These are phyloP conservation scores for Lachnellula hyalina DNA, from an alignment of 2,329 filamentous ascomycete genomes.

Conservation along the genomic window DNA sequence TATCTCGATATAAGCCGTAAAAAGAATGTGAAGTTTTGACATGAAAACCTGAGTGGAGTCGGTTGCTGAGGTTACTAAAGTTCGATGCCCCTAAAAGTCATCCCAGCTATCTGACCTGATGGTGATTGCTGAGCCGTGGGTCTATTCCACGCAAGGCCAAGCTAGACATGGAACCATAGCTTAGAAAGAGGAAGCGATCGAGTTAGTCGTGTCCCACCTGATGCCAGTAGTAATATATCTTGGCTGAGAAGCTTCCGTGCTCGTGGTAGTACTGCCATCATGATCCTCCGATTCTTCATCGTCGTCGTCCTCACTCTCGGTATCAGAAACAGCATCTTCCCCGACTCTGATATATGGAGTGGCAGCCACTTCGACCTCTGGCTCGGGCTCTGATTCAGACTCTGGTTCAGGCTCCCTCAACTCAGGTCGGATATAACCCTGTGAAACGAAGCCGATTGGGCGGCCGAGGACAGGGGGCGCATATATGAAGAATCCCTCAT, in stretches of 20 bases:
- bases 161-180: too few species aligned
- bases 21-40: too few species aligned
- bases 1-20: too few species aligned
- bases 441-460: slow-evolving; percentile 9
- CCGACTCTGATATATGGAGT: neutral
- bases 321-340: slow-evolving; percentile 17
- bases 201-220: neutral
- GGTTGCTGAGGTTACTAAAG: too few species aligned
- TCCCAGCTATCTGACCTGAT: too few species aligned
- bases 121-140: too few species aligned
- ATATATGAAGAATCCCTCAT: slow-evolving; percentile 3
- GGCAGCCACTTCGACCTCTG: neutral
- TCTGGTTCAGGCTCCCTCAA: neutral
- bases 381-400: too few species aligned
- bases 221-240: too few species aligned
- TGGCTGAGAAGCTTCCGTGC: neutral
- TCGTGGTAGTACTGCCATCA: neutral
- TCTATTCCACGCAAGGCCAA: too few species aligned
- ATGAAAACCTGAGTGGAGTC: too few species aligned
- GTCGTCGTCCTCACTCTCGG: slow-evolving; percentile 15
- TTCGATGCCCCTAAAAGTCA: too few species aligned
- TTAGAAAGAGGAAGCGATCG: neutral
- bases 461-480: slow-evolving; percentile 3
- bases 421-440: slow-evolving; percentile 15
- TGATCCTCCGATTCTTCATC: slow-evolving; percentile 1